Evolutionary conservation across 2,329 filamentous ascomycete genomes (phyloP).

Genomic region (Pseudogymnoascus sp.): DNA sequence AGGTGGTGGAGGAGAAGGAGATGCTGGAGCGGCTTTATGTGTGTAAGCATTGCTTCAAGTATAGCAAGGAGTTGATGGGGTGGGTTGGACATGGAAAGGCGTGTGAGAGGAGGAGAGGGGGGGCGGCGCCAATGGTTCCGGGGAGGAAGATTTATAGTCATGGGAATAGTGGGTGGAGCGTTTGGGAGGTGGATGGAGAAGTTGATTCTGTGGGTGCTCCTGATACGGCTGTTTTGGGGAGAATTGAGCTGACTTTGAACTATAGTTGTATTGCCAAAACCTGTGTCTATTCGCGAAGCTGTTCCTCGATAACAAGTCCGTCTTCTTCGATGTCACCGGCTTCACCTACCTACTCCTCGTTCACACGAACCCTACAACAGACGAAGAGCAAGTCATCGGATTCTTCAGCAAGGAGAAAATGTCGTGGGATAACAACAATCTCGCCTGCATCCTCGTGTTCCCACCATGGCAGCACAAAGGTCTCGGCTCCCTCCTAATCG

Average conservation of each 20-base stretch:
- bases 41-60: constrained; percentile 91
- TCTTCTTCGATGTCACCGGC: constrained; percentile 91
- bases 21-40: constrained; percentile 68
- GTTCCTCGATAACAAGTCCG: constrained; percentile 95
- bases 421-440: constrained; percentile 97
- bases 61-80: constrained; percentile 56
- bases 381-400: constrained; percentile 61
- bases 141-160: constrained; percentile 69
- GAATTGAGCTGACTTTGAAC: neutral
- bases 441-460: constrained; percentile 93
- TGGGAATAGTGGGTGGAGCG: constrained; percentile 63
- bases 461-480: constrained; percentile 92
- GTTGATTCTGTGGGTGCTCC: constrained; percentile 57
- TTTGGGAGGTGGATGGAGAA: constrained; percentile 91
- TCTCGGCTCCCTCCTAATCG: constrained; percentile 82
- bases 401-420: constrained; percentile 99
- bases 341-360: constrained; percentile 94
- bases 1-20: constrained; percentile 18
- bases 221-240: neutral
- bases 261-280: constrained; percentile 81
- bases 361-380: constrained; percentile 41
- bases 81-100: constrained; percentile 51
- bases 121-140: constrained; percentile 39
- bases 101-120: constrained; percentile 40
- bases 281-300: constrained; percentile 93